Base-by-base conservation (phyloP, 2,329 filamentous ascomycete species). In the Immersiporthe knoxdaviesiana region DNA sequence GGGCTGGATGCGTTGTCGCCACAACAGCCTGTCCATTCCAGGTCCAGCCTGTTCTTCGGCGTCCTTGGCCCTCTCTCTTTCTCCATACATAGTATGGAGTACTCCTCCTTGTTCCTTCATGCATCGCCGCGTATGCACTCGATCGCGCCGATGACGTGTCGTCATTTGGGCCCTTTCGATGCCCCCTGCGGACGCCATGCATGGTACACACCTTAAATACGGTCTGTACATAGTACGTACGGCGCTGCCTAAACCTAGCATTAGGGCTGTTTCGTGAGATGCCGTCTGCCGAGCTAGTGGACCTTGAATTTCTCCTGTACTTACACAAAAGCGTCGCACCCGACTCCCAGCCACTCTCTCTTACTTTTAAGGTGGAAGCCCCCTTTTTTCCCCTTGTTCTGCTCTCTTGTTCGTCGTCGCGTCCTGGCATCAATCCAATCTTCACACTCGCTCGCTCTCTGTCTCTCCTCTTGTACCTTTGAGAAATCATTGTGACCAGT, bases 251-350 rank as follows among this genome's bases (percentile, higher is more conserved):
- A 27, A 27, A 27, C 18, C 11, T 63, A 47, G 61, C 16, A 63
- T 47, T 47, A 39, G 39, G 37, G 35, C 59, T 16, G 59, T 62
- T 62, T 62, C 59, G 59, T 44, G 59, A 62, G 44, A 62, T 62
- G 59, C 59, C 59, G 59, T 18, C 21, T 62, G 12, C 59, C 59
- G 59, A 27, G 39, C 35, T 62, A 62, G 59, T 62, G 35, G 27
- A 30, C 14, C 58, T 37, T n/a, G 37, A 27, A 41, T 27, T 39
- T 39, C 12, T 67, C n/a, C n/a, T n/a, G n/a, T n/a, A n/a, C n/a
- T n/a, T n/a, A n/a, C n/a, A 67, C 65, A 62, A 67, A 67, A 62
- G 65, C 58, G 6, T 62, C 7, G 59, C 21, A 37, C 11, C n/a
- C 21, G 58, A 39, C 35, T 8, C 37, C n/a, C 65, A 24, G 21